phyloP scores from a whole-genome alignment of 2,329 filamentous ascomycete species.

The Podosphaera xanthii region DNA sequence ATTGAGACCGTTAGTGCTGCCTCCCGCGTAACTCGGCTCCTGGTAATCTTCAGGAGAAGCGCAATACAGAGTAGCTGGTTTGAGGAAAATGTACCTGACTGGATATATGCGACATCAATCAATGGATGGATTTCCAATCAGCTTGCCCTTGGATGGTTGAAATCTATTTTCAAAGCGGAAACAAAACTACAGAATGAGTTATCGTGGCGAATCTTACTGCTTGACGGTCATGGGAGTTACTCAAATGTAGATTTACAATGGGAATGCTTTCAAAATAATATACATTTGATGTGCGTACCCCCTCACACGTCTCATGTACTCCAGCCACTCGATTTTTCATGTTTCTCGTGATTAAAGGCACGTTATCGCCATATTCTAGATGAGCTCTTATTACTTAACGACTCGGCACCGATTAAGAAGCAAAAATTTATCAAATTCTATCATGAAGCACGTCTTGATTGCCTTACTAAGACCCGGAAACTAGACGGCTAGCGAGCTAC shows the following conservation, averaged over 20 bases:
- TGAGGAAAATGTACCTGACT: too few relatives aligned
- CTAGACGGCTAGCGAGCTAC: not conserved
- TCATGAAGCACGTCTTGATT: not conserved
- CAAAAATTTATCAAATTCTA: not conserved
- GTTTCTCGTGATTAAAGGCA: not conserved
- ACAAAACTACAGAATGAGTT: not conserved
- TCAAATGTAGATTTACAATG: not conserved
- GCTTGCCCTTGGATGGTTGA: not conserved
- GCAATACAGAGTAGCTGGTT: too few relatives aligned
- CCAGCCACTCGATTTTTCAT: not conserved
- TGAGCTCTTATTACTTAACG: too few relatives aligned
- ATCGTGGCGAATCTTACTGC: too few relatives aligned
- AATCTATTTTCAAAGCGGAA: not conserved
- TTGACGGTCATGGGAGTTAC: too few relatives aligned
- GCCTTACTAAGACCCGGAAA: not conserved
- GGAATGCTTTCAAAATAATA: not conserved
- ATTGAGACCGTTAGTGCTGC: too few relatives aligned
- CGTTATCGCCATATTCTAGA: too few relatives aligned
- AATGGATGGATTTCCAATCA: not conserved
- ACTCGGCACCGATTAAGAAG: too few relatives aligned
- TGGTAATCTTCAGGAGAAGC: too few relatives aligned
- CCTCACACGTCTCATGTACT: not conserved
- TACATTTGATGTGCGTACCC: not conserved
- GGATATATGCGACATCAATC: too few relatives aligned
- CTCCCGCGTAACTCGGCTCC: too few relatives aligned